These are phyloP conservation scores for Boletus eberwhitei DNA, from an alignment of 768 basidiomycete species.

Conservation along the genomic window DNA sequence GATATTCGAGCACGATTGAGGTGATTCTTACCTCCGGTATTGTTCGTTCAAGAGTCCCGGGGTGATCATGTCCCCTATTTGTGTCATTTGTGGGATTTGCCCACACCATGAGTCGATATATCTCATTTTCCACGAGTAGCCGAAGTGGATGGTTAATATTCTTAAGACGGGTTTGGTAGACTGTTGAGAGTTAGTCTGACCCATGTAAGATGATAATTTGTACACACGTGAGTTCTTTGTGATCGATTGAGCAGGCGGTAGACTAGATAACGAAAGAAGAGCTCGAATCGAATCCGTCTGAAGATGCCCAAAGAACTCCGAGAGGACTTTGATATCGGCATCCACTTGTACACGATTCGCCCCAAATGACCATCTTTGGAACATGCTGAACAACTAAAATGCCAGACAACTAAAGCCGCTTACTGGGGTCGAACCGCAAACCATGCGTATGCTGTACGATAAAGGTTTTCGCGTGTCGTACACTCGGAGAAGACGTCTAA, in stretches of 20 bases:
- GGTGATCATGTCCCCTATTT: constrained; percentile 61
- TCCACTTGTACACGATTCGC: constrained; percentile 87
- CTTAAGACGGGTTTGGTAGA: constrained; percentile 59
- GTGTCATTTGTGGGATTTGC: constrained; percentile 78
- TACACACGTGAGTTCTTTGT: constrained; percentile 42
- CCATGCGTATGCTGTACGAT: constrained; percentile 83
- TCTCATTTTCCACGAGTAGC: constrained; percentile 87
- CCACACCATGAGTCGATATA: constrained; percentile 86
- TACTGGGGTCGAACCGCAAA: constrained; percentile 93
- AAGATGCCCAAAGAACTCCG: constrained; percentile 77
- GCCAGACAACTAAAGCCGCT: constrained; percentile 27
- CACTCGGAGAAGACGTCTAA: constrained; percentile 83
- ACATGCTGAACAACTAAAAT: not conserved
- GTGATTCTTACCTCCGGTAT: constrained; percentile 53
- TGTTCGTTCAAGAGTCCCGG: constrained; percentile 53
- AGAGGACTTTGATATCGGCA: constrained; percentile 82
- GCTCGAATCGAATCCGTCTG: constrained; percentile 71
- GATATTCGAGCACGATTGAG: not conserved
- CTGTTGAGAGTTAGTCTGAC: constrained; percentile 31
- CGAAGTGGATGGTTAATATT: constrained; percentile 72
- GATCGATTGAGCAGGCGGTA: constrained; percentile 49
- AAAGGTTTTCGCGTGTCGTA: constrained; percentile 69
- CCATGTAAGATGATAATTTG: not conserved
- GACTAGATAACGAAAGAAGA: constrained; percentile 54
- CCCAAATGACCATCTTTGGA: constrained; percentile 89